Conservation (phyloP, 176 grass and related monocot species). For the Hyparrhenia diplandra region DNA sequence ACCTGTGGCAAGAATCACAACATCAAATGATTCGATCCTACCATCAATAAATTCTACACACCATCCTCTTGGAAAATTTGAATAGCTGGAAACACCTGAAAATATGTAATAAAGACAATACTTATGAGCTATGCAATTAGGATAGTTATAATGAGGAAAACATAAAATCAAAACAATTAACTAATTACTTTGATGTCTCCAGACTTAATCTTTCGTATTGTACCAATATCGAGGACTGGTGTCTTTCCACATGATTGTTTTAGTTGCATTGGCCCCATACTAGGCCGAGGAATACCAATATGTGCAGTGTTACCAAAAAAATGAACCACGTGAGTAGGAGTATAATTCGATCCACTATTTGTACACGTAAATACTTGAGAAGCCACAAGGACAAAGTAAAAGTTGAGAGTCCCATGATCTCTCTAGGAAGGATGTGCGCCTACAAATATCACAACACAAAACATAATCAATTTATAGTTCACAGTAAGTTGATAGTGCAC, state of each 20-base stretch:
- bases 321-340: slow-evolving; percentile 41
- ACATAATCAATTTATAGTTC: neutral
- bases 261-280: slow-evolving; percentile 65
- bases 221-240: slow-evolving; percentile 76
- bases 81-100: slow-evolving; percentile 55
- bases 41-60: slow-evolving; percentile 69
- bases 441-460: slow-evolving; percentile 33
- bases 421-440: slow-evolving; percentile 76
- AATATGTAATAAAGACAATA: neutral
- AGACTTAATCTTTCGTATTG: slow-evolving; percentile 68
- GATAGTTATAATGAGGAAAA: no score
- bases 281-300: slow-evolving; percentile 56
- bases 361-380: slow-evolving; percentile 37
- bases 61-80: slow-evolving; percentile 41
- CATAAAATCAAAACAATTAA: neutral
- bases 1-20: slow-evolving; percentile 73
- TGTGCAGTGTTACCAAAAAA: slow-evolving; percentile 54
- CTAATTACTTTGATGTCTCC: slow-evolving; percentile 56
- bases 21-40: slow-evolving; percentile 49
- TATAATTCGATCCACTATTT: slow-evolving; percentile 48
- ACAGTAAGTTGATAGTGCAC: neutral
- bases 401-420: slow-evolving; percentile 68
- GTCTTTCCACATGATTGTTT: slow-evolving; percentile 69
- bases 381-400: slow-evolving; percentile 68
- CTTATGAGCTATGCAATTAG: neutral